Percentiles rank a stretch among this genome's conserved stretches.
Evolutionary conservation across 331 rosid species (phyloP).

Genomic region (Rhamnella rubrinervis): DNA sequence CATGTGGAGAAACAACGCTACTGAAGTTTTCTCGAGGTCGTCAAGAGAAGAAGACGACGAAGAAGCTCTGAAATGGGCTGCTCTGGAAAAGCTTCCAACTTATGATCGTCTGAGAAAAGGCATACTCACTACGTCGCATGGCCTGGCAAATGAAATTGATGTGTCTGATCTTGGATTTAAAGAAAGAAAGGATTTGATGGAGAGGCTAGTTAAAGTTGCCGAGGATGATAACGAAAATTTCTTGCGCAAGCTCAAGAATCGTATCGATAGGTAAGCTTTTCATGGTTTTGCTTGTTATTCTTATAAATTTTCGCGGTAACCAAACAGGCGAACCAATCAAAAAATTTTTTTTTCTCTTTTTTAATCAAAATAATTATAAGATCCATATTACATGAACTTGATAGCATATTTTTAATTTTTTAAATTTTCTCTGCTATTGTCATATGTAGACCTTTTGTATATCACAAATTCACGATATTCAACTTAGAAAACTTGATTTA

Average conservation of each 20-base stretch:
- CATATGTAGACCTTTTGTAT: too few relatives aligned
- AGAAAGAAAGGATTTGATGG: slow-evolving; percentile 48
- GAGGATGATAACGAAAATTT: slow-evolving; percentile 33
- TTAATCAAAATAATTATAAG: not conserved
- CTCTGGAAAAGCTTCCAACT: slow-evolving; percentile 62
- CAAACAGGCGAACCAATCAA: not conserved
- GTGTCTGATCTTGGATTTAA: slow-evolving; percentile 39
- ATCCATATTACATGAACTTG: too few relatives aligned
- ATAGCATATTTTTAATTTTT: too few relatives aligned
- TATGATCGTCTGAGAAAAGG: slow-evolving; percentile 57
- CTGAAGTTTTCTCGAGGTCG: slow-evolving; percentile 37
- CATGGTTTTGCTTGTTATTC: not conserved
- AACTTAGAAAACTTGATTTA: too few relatives aligned
- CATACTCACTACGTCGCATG: slow-evolving; percentile 34
- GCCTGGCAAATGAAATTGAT: slow-evolving; percentile 41
- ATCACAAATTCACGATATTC: not conserved
- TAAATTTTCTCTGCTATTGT: too few relatives aligned
- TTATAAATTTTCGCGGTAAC: not conserved
- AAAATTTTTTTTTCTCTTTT: not conserved
- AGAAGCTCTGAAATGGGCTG: slow-evolving; percentile 77
- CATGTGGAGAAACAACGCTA: slow-evolving; percentile 28
- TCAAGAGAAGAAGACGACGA: slow-evolving; percentile 56
- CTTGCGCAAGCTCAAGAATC: slow-evolving; percentile 27
- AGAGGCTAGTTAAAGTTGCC: slow-evolving; percentile 39
- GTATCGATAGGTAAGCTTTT: slow-evolving; percentile 20